A percentile compares a stretch with the other conserved stretches of the same genome.
Conservation (phyloP, 2,329 filamentous ascomycete species). For the Rasamsonia emersonii region DNA sequence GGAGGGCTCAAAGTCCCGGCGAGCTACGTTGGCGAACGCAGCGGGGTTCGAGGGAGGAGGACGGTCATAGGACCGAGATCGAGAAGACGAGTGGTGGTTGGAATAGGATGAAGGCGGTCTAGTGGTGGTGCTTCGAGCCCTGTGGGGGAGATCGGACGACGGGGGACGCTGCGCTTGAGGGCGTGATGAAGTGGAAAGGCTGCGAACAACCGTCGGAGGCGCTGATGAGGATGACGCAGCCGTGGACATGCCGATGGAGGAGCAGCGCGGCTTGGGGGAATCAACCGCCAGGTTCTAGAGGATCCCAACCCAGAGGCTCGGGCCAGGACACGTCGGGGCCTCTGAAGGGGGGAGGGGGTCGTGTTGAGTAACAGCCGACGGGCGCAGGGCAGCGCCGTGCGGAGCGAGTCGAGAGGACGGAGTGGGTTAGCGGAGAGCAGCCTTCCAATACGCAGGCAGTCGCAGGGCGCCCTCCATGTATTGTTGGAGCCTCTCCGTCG, state of each 20-base stretch:
- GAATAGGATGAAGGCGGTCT: constrained; percentile 28
- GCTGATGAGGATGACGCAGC: constrained; percentile 38
- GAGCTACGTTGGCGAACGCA: constrained; percentile 46
- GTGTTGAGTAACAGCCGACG: too few relatives aligned
- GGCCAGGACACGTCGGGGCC: too few relatives aligned
- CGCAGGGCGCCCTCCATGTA: too few relatives aligned
- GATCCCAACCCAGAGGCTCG: too few relatives aligned
- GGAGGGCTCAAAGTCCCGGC: constrained; percentile 65
- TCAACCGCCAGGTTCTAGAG: too few relatives aligned
- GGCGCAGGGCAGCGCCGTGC: too few relatives aligned
- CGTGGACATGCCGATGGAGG: constrained; percentile 35
- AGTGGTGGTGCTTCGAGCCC: constrained; percentile 38
- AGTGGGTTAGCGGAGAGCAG: too few relatives aligned
- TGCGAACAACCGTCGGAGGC: constrained; percentile 41
- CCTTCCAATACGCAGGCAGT: too few relatives aligned
- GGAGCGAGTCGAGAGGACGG: too few relatives aligned
- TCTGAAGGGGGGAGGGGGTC: too few relatives aligned
- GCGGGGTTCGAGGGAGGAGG: constrained; percentile 39
- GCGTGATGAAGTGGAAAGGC: constrained; percentile 41
- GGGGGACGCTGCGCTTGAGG: constrained; percentile 32
- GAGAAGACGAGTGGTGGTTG: constrained; percentile 27
- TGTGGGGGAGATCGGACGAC: constrained; percentile 36
- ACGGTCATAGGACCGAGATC: constrained; percentile 36
- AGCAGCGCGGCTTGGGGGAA: too few relatives aligned
- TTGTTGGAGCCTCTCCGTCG: too few relatives aligned